phyloP scores from a whole-genome alignment of 2,329 filamentous ascomycete genomes.

The Pyricularia pennisetigena region DNA sequence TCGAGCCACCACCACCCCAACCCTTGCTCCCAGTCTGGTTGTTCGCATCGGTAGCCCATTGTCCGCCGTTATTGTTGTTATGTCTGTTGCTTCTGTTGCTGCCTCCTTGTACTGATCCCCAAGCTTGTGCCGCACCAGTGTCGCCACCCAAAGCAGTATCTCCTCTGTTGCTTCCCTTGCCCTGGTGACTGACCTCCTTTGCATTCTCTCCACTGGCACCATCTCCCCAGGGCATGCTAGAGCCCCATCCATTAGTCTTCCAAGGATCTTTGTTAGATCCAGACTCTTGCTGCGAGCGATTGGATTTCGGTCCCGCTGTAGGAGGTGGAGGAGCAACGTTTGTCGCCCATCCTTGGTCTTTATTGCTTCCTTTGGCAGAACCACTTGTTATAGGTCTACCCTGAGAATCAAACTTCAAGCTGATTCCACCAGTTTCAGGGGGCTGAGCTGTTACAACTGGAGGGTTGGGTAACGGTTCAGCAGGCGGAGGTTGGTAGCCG shows the following conservation, averaged over 20 bases:
- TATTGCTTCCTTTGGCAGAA: conserved; percentile 7
- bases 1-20: conserved; percentile 1
- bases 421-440: not conserved
- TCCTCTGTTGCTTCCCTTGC: conserved; percentile 2
- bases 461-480: not conserved
- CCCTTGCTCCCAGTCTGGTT: not conserved
- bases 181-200: conserved; percentile 6
- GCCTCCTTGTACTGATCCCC: not conserved
- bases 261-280: not conserved
- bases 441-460: not conserved
- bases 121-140: conserved; percentile 5
- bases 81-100: conserved; percentile 5
- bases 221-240: not conserved
- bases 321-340: conserved; percentile 18
- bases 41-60: not conserved
- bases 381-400: not conserved
- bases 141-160: conserved; percentile 9
- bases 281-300: not conserved
- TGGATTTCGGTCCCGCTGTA: conserved; percentile 3
- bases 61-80: conserved; percentile 4
- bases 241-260: not conserved
- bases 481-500: not conserved
- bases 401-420: conserved; percentile 3
- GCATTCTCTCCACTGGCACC: conserved; percentile 4
- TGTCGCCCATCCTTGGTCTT: conserved; percentile 12